These are phyloP conservation scores for Metschnikowia colocasiae DNA, from an alignment of 805 yeast genomes.

Conservation along the genomic window DNA sequence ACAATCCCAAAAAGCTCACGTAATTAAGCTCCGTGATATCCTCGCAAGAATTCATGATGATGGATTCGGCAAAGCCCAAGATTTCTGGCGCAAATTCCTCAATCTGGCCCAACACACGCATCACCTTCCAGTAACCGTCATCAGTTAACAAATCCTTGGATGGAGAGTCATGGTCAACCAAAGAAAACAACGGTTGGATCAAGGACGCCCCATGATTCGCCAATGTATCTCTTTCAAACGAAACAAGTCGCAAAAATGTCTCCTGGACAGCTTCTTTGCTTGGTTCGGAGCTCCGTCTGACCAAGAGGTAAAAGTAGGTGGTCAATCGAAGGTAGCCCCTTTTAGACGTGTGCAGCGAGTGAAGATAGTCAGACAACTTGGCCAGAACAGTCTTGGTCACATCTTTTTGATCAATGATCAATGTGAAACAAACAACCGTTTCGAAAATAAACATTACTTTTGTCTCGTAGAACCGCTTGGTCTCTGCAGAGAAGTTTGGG, in stretches of 20 bases:
- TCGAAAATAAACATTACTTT: constrained; percentile 50
- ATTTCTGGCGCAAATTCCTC: constrained; percentile 42
- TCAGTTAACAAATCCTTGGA: constrained; percentile 31
- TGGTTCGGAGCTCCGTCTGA: constrained; percentile 26
- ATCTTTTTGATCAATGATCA: constrained; percentile 25
- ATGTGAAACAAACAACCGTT: constrained; percentile 33
- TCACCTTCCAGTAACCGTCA: constrained; percentile 51
- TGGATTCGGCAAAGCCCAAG: constrained; percentile 44
- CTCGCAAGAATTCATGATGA: constrained; percentile 31
- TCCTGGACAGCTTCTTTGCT: constrained; percentile 18
- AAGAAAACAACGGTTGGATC: constrained; percentile 47
- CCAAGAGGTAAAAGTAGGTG: constrained; percentile 50
- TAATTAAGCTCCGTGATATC: constrained; percentile 49
- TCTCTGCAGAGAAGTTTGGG: constrained; percentile 27
- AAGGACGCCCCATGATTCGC: constrained; percentile 44
- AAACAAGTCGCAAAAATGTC: constrained; percentile 3
- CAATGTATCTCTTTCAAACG: constrained; percentile 41
- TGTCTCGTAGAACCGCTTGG: constrained; percentile 42
- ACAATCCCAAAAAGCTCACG: constrained; percentile 62
- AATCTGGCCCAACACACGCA: constrained; percentile 47
- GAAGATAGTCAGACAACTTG: constrained; percentile 14
- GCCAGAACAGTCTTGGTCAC: constrained; percentile 18
- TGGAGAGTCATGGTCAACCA: constrained; percentile 42
- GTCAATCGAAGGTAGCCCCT: constrained; percentile 40
- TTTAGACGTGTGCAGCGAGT: constrained; percentile 23